Evolutionary conservation across 2,329 filamentous ascomycete genomes (phyloP).

Genomic region (Exophiala sp.): DNA sequence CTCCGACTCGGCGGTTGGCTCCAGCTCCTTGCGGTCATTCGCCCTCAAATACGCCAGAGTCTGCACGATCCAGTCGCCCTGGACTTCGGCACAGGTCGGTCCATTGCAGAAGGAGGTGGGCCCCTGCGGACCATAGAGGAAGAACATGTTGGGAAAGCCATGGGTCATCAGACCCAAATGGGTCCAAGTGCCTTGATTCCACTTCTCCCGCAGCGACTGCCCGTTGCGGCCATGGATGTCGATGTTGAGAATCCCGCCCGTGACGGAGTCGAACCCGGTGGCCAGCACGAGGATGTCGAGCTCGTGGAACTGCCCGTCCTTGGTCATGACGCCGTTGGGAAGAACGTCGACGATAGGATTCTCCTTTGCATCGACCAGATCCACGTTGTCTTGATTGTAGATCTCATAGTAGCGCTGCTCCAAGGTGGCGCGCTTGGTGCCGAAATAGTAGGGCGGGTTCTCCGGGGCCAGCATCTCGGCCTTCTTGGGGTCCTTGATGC

Average conservation of each 20-base stretch:
- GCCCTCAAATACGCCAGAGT: not conserved
- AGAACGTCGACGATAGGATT: slow-evolving; percentile 39
- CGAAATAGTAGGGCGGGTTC: slow-evolving; percentile 43
- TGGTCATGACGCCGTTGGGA: slow-evolving; percentile 36
- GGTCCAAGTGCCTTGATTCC: slow-evolving; percentile 33
- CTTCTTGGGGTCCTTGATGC: slow-evolving; percentile 49
- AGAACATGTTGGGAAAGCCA: slow-evolving; percentile 46
- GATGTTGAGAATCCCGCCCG: slow-evolving; percentile 35
- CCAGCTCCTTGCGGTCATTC: slow-evolving; percentile 37
- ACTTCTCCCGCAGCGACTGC: slow-evolving; percentile 32
- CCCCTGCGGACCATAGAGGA: slow-evolving; percentile 48
- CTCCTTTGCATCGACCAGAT: slow-evolving; percentile 41
- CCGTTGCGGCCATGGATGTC: slow-evolving; percentile 40
- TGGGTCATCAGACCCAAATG: slow-evolving; percentile 39
- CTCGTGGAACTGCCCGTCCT: slow-evolving; percentile 27
- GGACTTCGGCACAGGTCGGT: slow-evolving; percentile 49
- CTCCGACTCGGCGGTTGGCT: slow-evolving; percentile 40
- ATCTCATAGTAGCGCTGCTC: slow-evolving; percentile 49
- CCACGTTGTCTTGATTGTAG: slow-evolving; percentile 42
- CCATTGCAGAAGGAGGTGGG: slow-evolving; percentile 46
- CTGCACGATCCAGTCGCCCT: slow-evolving; percentile 46
- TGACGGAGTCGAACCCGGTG: slow-evolving; percentile 29
- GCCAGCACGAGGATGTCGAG: slow-evolving; percentile 38
- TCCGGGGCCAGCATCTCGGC: slow-evolving; percentile 49
- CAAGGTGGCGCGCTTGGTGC: slow-evolving; percentile 45